These are phyloP conservation scores for Mycosphaerella sp. DNA, from an alignment of 2,329 filamentous ascomycete genomes.

Conservation along the genomic window DNA sequence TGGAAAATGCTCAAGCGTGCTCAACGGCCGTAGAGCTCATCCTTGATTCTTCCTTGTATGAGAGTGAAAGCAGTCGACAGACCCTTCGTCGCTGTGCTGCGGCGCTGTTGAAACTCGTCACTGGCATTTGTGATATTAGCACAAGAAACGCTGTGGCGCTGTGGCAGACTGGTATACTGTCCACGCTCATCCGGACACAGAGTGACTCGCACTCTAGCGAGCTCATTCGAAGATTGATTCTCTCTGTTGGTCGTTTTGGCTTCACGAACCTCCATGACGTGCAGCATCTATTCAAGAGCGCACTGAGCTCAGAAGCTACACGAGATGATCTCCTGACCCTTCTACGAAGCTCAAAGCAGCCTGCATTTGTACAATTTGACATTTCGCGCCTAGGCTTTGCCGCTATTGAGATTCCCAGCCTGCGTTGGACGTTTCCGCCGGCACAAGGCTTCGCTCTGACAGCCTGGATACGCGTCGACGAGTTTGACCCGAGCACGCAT, in stretches of 20 bases:
- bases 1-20: constrained; percentile 5
- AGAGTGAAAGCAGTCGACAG: background rate
- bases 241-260: constrained; percentile 66
- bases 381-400: constrained; percentile 80
- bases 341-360: constrained; percentile 66
- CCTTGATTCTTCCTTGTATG: background rate
- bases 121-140: background rate
- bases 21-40: constrained; percentile 1
- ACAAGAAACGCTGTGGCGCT: constrained; percentile 4
- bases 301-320: constrained; percentile 46
- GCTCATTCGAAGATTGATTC: constrained; percentile 19
- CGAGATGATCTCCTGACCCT: constrained; percentile 68
- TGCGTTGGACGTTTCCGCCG: constrained; percentile 80
- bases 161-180: constrained; percentile 24
- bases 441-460: constrained; percentile 80
- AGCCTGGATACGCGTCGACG: constrained; percentile 81
- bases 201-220: constrained; percentile 2
- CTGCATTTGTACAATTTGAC: constrained; percentile 90
- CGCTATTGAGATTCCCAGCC: constrained; percentile 80
- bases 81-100: background rate
- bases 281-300: constrained; percentile 62
- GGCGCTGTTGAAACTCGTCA: background rate
- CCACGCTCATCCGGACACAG: constrained; percentile 5
- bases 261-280: constrained; percentile 77
- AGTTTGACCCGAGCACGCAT: constrained; percentile 76